phyloP scores from a whole-genome alignment of 495 filamentous ascomycete genomes.

The Letharia lupina region DNA sequence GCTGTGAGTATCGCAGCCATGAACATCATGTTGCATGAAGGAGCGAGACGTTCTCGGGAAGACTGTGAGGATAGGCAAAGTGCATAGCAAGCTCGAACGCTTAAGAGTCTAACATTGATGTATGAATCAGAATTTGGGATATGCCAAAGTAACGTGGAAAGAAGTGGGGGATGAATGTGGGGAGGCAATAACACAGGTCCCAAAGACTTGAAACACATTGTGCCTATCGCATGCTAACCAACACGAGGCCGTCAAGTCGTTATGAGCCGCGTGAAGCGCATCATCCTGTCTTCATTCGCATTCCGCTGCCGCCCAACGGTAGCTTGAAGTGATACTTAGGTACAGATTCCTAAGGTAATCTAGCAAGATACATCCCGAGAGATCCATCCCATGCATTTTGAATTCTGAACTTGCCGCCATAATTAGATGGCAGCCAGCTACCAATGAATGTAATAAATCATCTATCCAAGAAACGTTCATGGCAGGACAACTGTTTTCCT shows the following conservation, averaged over 20 bases:
- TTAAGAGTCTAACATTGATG: neutral
- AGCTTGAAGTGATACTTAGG: neutral
- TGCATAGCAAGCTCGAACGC: neutral
- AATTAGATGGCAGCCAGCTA: neutral
- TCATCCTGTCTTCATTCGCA: neutral
- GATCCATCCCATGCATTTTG: neutral
- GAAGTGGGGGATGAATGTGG: neutral
- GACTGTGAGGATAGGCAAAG: neutral
- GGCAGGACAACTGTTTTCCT: neutral
- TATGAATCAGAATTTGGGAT: neutral
- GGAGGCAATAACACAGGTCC: neutral
- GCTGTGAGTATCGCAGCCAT: neutral
- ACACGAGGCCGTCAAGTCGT: neutral
- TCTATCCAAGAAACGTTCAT: neutral
- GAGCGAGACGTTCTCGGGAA: no score
- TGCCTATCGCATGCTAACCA: conserved; percentile 1
- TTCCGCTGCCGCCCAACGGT: neutral
- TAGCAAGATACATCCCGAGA: neutral
- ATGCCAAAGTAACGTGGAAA: neutral
- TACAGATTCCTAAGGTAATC: neutral
- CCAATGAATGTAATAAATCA: neutral
- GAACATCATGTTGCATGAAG: neutral
- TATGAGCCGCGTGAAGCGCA: neutral
- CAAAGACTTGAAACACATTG: neutral
- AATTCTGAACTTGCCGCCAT: neutral